phyloP scores from a whole-genome alignment of 2,329 filamentous ascomycete species.

The Fusarium mundagurra region DNA sequence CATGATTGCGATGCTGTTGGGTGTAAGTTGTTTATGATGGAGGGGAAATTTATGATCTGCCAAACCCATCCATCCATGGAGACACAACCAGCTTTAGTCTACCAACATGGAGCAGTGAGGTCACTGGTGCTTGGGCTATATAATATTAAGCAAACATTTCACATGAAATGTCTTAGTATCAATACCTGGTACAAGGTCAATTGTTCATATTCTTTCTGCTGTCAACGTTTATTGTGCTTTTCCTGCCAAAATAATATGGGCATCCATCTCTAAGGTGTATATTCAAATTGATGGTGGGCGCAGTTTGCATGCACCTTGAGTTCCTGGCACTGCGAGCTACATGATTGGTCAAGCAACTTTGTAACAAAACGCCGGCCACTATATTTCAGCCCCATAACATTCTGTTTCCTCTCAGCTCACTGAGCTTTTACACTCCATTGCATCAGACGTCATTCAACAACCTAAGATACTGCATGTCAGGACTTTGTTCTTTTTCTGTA shows the following conservation, averaged over 20 bases:
- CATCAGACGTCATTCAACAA: conserved; percentile 15
- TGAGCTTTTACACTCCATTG: not conserved
- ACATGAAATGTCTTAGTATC: not conserved
- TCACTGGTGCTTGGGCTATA: not conserved
- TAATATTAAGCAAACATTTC: not conserved
- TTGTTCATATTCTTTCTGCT: too few species aligned
- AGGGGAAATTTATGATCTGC: conserved; percentile 2
- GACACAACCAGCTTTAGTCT: not conserved
- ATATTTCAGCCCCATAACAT: not conserved
- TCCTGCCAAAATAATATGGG: not conserved
- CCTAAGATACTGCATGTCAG: not conserved
- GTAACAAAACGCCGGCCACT: not conserved
- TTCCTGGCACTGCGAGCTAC: not conserved
- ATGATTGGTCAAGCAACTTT: not conserved
- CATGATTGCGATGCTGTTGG: conserved; percentile 59
- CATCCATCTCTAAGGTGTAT: not conserved
- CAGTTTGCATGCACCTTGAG: not conserved
- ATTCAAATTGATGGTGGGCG: not conserved
- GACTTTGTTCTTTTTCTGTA: not conserved
- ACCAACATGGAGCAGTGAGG: not conserved
- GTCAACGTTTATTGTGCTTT: not conserved
- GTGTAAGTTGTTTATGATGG: conserved; percentile 11
- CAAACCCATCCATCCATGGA: not conserved
- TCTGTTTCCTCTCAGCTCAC: not conserved
- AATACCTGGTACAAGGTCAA: too few species aligned